Percentiles rank a stretch among this genome's conserved stretches.
Evolutionary conservation across 306 rosid species (phyloP).

Genomic region (Alnus rubra): DNA sequence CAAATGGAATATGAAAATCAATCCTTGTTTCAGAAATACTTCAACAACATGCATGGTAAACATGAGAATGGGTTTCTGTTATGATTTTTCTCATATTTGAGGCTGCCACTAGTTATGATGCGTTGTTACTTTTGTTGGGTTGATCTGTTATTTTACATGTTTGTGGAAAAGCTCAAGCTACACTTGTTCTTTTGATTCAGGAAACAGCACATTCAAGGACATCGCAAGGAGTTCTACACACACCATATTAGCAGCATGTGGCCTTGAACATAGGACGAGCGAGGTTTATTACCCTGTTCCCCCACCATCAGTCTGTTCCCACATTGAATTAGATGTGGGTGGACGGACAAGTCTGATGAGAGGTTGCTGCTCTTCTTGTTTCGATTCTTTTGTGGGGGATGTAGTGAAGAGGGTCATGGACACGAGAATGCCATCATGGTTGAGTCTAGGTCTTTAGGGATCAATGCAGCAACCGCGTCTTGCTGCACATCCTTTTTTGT

Average conservation of each 20-base stretch:
- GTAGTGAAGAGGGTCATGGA: slow-evolving; percentile 73
- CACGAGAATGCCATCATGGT: slow-evolving; percentile 51
- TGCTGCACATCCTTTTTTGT: slow-evolving; percentile 37
- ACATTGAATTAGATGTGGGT: slow-evolving; percentile 58
- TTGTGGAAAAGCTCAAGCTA: slow-evolving; percentile 17
- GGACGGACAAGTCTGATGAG: slow-evolving; percentile 58
- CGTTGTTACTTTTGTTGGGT: neutral
- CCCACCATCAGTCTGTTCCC: slow-evolving; percentile 66
- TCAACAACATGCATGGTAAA: neutral
- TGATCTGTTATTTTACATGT: neutral
- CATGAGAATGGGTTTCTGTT: slow-evolving; percentile 16
- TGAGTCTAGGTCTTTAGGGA: slow-evolving; percentile 62
- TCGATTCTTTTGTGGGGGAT: slow-evolving; percentile 62
- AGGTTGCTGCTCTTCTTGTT: slow-evolving; percentile 84
- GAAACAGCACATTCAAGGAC: slow-evolving; percentile 46
- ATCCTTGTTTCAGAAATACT: neutral
- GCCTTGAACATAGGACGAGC: slow-evolving; percentile 55
- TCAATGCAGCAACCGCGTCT: slow-evolving; percentile 22
- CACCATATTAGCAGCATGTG: slow-evolving; percentile 77
- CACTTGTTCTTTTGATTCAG: slow-evolving; percentile 46
- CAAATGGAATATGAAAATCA: neutral
- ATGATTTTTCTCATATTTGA: slow-evolving; percentile 14
- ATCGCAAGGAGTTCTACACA: slow-evolving; percentile 56
- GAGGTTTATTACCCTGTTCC: slow-evolving; percentile 50
- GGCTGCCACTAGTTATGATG: neutral